These are phyloP conservation scores for Cyanidioschyzon merolae DNA, from an alignment of 23 red algal genomes.

Conservation along the genomic window DNA sequence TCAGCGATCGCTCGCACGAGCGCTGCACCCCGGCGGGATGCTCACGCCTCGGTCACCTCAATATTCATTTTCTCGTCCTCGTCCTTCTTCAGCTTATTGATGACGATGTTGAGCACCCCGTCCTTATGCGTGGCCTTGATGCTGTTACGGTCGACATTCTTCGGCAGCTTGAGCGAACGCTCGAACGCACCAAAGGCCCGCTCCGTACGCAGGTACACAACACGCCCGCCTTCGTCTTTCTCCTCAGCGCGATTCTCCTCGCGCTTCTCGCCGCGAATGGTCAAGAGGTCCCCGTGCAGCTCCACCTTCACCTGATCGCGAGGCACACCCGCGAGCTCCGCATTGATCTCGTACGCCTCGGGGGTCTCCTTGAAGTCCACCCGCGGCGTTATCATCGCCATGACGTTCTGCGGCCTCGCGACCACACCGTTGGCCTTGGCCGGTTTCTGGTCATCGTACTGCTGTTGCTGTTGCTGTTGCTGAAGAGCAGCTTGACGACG, in stretches of 20 bases:
- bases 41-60: constrained; percentile 14
- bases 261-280: constrained; percentile 16
- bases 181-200: constrained; percentile 23
- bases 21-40: too few relatives aligned
- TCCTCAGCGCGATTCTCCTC: constrained; percentile 18
- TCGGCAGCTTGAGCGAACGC: constrained; percentile 21
- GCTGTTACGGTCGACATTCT: constrained; percentile 20
- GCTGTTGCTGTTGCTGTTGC: not conserved
- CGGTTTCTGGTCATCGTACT: not conserved
- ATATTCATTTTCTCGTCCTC: constrained; percentile 21
- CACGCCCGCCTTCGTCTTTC: constrained; percentile 14
- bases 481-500: not conserved
- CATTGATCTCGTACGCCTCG: constrained; percentile 20
- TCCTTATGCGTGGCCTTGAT: constrained; percentile 25
- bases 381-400: constrained; percentile 9
- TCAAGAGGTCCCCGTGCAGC: constrained; percentile 21
- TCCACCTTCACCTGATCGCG: constrained; percentile 26
- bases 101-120: constrained; percentile 18
- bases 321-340: constrained; percentile 19
- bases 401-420: not conserved
- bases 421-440: not conserved
- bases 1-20: too few relatives aligned
- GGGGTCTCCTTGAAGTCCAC: constrained; percentile 25
- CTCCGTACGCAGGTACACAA: constrained; percentile 24
- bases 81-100: constrained; percentile 20